Base-by-base conservation (phyloP, 2,329 filamentous ascomycete genomes). In the Penicillium sp. region DNA sequence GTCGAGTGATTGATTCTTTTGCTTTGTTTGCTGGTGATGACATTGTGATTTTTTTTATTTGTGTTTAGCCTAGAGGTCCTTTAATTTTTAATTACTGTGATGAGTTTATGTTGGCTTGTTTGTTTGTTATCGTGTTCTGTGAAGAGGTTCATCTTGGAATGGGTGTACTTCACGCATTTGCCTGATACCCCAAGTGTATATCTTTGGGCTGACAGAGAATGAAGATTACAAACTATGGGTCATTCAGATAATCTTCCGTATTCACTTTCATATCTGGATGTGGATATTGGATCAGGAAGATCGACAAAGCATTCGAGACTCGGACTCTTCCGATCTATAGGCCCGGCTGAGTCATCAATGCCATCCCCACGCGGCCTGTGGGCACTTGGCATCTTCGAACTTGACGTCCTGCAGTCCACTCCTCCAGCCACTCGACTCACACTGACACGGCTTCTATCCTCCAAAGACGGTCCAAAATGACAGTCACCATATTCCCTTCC, bases 401-500 rank as follows among this genome's bases (percentile, higher is more conserved):
- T 55, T 30, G 37, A 33, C 30, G 16, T 48, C 14, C 5, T 19
- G 2, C 22, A 30, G 26, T 30, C 13, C 16, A 45, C n/a, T 26
- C 16, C 13, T 25, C 6, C 19, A n/a, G 14, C 16, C 19, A 3
- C 28, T 51, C 25, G 14, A 38, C 42, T 13, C 10, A 30, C 43
- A 38, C 35, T 8, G 16, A 35, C 25, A 37, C 35, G 43, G 52
- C 35, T n/a, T 25, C 2, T 5, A 10, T 46, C 43, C 16, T 35
- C 6, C 51, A 42, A 55, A 37, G 14, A 52, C 25, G 40, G 33
- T 35, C 53, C 57, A 42, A 11, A 52, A 68, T 69, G 66, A 40
- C 65, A 10, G 63, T 69, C 28, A 60, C 66, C 6, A 57, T 58
- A 22, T 69, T 67, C 6, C 61, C 65, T 6, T 53, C 62, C 25